Conservation (phyloP, 352 stramenopile genomes). For the Phytophthora sp. region DNA sequence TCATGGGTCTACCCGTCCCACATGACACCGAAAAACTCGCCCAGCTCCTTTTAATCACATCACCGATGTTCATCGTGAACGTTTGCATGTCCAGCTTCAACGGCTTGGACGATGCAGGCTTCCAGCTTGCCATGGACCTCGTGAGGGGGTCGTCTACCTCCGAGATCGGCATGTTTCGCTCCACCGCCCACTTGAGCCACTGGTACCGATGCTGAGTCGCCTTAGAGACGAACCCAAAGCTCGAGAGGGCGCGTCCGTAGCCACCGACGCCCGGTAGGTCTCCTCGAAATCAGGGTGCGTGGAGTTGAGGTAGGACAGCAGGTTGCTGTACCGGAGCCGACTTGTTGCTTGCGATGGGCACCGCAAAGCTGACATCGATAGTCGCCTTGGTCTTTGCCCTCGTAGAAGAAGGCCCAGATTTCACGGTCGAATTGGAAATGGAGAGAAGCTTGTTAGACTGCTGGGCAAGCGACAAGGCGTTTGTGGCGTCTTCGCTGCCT, state of each 20-base stretch:
- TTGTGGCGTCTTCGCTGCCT: no score
- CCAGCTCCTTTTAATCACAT: neutral
- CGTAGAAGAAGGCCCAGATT: no score
- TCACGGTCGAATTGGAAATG: no score
- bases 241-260: no score
- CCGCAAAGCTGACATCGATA: constrained; percentile 8
- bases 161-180: neutral
- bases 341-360: constrained; percentile 7
- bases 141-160: neutral
- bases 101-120: neutral
- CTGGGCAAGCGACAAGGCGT: no score
- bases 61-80: neutral
- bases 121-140: neutral
- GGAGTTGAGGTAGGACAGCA: neutral
- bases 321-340: neutral
- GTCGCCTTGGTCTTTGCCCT: neutral
- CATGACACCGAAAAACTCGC: no score
- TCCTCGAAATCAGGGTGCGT: constrained; percentile 3
- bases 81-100: neutral
- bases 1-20: no score
- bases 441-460: no score
- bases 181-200: no score
- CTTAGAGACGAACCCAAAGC: no score
- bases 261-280: neutral
- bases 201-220: no score